Evolutionary conservation across 306 rosid species (phyloP), one percentile per base, ranked within the genome.

Genomic region (Vigna nakashimae): DNA sequence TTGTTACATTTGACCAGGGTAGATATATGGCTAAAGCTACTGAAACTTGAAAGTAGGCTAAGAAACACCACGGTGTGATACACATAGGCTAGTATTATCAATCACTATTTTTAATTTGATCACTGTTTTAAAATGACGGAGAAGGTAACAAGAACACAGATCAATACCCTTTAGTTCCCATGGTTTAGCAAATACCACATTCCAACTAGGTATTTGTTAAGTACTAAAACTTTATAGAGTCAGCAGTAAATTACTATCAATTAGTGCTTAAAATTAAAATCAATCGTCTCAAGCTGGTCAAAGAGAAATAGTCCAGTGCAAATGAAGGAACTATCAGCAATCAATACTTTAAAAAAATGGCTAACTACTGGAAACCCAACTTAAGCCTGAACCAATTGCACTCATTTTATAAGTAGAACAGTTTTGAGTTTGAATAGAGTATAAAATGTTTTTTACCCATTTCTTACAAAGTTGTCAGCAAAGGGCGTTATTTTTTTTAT

Each of bases 21-120:
- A 43, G 62, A 79, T 66, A 70, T 74, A 73, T 48, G 75, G 71
- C 81, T 69, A 75, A 30, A 67, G 79, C 64, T 52, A 80, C n/a
- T 59, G 18, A 66, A 11, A 68, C 45, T 69, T 36, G 42, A 34
- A 16, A 75, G 18, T 56, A 50, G 60, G 51, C 30, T 43, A 51
- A 64, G 52, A 65, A 62, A 42, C 30, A 51, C 73, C 84, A 74
- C 24, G 46, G 6, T 36, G 49, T 48, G 65, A 36, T 32, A 17
- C 49, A 84, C 59, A 52, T 49, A 68, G 69, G 65, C 66, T 9
- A 26, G 17, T 10, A 11, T 16, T 57, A 20, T 66, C 69, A 73
- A 58, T 65, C 34, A 72, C 51, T 55, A 72, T 24, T 53, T 26
- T 57, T 82, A 48, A 65, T 65, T 65, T 76, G 43, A 50, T n/a